Evolutionary conservation across 257 asterid species (phyloP).

Genomic region (Vinca minor): DNA sequence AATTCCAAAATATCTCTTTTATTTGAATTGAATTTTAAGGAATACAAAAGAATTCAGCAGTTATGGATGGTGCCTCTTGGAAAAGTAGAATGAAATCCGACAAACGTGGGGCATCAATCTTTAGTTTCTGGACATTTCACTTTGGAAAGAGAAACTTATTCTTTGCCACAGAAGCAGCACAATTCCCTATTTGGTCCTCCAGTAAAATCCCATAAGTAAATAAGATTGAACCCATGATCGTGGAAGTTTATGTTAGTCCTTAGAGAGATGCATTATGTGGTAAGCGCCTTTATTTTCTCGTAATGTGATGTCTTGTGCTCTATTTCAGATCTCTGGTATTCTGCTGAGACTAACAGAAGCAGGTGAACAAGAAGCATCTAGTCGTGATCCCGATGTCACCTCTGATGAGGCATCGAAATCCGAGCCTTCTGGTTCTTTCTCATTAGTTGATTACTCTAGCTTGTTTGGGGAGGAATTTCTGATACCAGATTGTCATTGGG

Average conservation of each 20-base stretch:
- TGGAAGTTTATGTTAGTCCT: neutral
- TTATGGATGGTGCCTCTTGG: neutral
- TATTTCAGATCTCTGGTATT: slow-evolving; percentile 64
- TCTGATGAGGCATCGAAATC: slow-evolving; percentile 44
- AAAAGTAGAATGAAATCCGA: neutral
- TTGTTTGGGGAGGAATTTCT: slow-evolving; percentile 81
- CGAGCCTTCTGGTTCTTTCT: slow-evolving; percentile 32
- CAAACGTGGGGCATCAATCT: neutral
- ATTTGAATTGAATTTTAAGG: neutral
- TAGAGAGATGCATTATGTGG: neutral
- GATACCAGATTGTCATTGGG: slow-evolving; percentile 51
- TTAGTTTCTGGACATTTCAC: neutral
- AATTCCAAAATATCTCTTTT: neutral
- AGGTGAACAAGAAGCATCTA: slow-evolving; percentile 33
- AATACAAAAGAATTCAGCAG: neutral
- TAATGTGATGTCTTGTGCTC: slow-evolving; percentile 4
- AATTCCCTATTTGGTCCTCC: neutral
- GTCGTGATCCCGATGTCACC: slow-evolving; percentile 29
- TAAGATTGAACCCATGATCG: neutral
- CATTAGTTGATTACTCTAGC: slow-evolving; percentile 53
- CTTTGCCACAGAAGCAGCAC: neutral
- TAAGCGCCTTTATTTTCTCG: slow-evolving; percentile 7
- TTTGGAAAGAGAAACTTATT: neutral
- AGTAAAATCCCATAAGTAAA: neutral
- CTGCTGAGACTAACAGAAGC: slow-evolving; percentile 53